phyloP scores from a whole-genome alignment of 331 rosid genomes.

The Saraca asoca region DNA sequence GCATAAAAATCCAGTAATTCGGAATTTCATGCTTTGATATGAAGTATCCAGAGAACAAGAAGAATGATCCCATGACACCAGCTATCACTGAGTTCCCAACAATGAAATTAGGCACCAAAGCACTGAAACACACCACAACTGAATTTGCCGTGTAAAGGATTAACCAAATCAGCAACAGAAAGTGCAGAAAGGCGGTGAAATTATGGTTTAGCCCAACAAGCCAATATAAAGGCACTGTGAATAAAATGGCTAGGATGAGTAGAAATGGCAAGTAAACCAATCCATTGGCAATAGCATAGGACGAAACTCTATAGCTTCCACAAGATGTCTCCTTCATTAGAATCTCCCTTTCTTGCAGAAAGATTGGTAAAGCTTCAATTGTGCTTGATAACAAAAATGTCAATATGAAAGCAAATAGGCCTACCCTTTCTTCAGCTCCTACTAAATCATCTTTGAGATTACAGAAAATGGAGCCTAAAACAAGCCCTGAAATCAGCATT shows the following conservation, averaged over 20 bases:
- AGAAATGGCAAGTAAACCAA: conserved; percentile 90
- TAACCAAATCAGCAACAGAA: conserved; percentile 77
- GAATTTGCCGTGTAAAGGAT: conserved; percentile 91
- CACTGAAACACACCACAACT: conserved; percentile 96
- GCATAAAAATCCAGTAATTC: conserved; percentile 90
- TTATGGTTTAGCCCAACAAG: conserved; percentile 79
- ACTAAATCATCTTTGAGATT: conserved; percentile 65
- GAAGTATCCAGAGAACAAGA: conserved; percentile 95
- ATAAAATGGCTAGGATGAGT: conserved; percentile 78
- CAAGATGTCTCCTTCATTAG: conserved; percentile 92
- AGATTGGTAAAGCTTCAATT: conserved; percentile 86
- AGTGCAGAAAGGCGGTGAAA: conserved; percentile 70
- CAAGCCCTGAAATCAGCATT: conserved; percentile 80
- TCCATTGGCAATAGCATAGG: conserved; percentile 90
- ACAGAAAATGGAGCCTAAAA: conserved; percentile 81
- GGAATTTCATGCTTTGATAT: conserved; percentile 79
- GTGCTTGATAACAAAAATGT: conserved; percentile 75
- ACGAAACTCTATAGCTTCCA: conserved; percentile 91
- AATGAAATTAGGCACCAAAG: conserved; percentile 91
- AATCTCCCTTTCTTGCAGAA: conserved; percentile 93
- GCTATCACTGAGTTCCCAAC: conserved; percentile 90
- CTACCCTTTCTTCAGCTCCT: conserved; percentile 83
- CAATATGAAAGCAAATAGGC: conserved; percentile 86
- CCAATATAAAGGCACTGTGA: conserved; percentile 80
- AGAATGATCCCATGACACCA: conserved; percentile 94